Evolutionary conservation across 495 filamentous ascomycete genomes (phyloP).

Genomic region (Xylaria flabelliformis): DNA sequence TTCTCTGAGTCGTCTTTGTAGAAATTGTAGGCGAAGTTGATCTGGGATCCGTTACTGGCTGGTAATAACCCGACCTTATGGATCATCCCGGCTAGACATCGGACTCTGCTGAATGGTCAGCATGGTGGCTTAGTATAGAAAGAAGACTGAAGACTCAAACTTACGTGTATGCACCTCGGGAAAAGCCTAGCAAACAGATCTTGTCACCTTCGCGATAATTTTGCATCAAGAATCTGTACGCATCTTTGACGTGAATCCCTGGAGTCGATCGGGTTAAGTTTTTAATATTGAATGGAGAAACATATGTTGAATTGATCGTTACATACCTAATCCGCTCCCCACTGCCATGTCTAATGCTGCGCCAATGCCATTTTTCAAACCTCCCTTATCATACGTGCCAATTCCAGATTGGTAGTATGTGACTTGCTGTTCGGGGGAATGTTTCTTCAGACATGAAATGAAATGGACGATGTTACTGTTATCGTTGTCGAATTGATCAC

Average conservation of each 20-base stretch:
- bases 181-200: conserved; percentile 51
- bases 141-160: not conserved
- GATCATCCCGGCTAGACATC: conserved; percentile 42
- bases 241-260: conserved; percentile 48
- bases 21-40: conserved; percentile 49
- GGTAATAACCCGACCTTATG: conserved; percentile 48
- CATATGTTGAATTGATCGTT: not conserved
- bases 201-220: conserved; percentile 48
- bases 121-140: not conserved
- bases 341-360: conserved; percentile 49
- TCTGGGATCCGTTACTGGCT: conserved; percentile 41
- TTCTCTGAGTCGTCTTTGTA: conserved; percentile 46
- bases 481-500: conserved; percentile 49
- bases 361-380: conserved; percentile 41
- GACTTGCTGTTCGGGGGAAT: conserved; percentile 39
- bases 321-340: conserved; percentile 38
- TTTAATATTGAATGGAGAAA: not conserved
- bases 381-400: conserved; percentile 47
- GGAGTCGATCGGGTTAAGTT: not conserved
- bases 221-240: conserved; percentile 49
- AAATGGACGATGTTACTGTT: conserved; percentile 53
- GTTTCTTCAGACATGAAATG: conserved; percentile 49
- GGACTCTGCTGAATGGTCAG: conserved; percentile 33
- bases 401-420: conserved; percentile 52
- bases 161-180: conserved; percentile 49